Percentiles rank a stretch among this genome's conserved stretches.
These are phyloP conservation scores for Alternaria sp. DNA, from an alignment of 2,329 filamentous ascomycete genomes.

Conservation along the genomic window DNA sequence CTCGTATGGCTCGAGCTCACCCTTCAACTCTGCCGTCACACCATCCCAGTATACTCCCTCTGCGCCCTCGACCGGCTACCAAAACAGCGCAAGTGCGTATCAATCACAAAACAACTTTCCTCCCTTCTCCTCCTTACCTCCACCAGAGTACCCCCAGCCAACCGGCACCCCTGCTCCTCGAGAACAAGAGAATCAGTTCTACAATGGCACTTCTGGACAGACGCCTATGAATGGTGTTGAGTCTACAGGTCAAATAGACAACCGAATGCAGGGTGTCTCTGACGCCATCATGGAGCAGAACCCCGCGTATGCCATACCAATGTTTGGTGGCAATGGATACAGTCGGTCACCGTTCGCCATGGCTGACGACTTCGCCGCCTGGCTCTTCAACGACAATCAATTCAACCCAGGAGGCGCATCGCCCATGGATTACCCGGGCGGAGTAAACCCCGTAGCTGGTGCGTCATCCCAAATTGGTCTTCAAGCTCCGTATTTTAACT, in stretches of 20 bases:
- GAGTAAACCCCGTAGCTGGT: slow-evolving; percentile 47
- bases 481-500: slow-evolving; percentile 59
- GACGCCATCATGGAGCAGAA: slow-evolving; percentile 54
- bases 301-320: slow-evolving; percentile 72
- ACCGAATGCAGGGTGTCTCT: slow-evolving; percentile 44
- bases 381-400: slow-evolving; percentile 76
- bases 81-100: slow-evolving; percentile 54
- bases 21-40: slow-evolving; percentile 46
- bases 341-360: slow-evolving; percentile 88
- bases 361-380: slow-evolving; percentile 86
- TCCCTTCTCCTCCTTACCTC: slow-evolving; percentile 66
- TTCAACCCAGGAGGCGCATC: slow-evolving; percentile 49
- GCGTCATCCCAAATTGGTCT: slow-evolving; percentile 50
- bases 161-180: slow-evolving; percentile 45
- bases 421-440: slow-evolving; percentile 46
- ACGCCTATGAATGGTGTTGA: slow-evolving; percentile 49
- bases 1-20: slow-evolving; percentile 44
- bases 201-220: slow-evolving; percentile 45
- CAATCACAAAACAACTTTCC: slow-evolving; percentile 68
- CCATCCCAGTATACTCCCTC: slow-evolving; percentile 57
- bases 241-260: slow-evolving; percentile 43
- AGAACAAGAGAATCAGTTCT: slow-evolving; percentile 45
- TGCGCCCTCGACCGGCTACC: slow-evolving; percentile 51
- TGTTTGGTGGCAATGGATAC: slow-evolving; percentile 83
- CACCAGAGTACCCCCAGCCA: slow-evolving; percentile 58